Conservation (phyloP, 176 grass and related monocot species). For the Areca catechu region DNA sequence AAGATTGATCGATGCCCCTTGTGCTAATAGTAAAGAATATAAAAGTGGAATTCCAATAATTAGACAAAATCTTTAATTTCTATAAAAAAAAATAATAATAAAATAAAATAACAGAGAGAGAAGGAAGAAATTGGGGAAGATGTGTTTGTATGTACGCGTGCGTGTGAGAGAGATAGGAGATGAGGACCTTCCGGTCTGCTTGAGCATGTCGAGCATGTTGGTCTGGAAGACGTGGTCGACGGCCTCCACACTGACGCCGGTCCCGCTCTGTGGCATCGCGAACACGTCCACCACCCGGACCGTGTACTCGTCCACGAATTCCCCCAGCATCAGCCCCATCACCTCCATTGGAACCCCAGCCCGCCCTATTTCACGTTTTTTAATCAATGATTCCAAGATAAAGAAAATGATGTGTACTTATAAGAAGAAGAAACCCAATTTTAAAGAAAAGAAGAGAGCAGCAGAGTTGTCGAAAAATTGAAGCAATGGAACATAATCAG, state of each 20-base stretch:
- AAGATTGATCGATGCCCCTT: too few species aligned
- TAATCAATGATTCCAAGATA: neutral
- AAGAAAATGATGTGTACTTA: neutral
- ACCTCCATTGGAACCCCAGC: constrained; percentile 98
- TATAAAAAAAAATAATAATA: too few species aligned
- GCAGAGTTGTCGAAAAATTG: too few species aligned
- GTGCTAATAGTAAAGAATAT: too few species aligned
- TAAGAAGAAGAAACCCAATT: neutral
- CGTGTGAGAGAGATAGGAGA: neutral
- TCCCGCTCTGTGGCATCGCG: constrained; percentile 98
- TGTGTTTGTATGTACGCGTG: too few species aligned
- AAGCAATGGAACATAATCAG: too few species aligned
- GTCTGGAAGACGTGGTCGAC: constrained; percentile 98
- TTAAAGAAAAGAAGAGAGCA: too few species aligned
- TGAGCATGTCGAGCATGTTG: constrained; percentile 99
- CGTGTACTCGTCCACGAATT: constrained; percentile 97
- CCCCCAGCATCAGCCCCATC: constrained; percentile 93
- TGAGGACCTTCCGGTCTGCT: constrained; percentile 79
- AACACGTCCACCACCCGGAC: constrained; percentile 91
- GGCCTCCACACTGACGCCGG: constrained; percentile 87
- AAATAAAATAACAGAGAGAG: too few species aligned
- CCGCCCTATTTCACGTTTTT: constrained; percentile 31
- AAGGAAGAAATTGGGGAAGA: too few species aligned
- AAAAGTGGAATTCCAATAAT: too few species aligned
- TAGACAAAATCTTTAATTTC: too few species aligned